These are phyloP conservation scores for Dictyostelium intermedium DNA, from an alignment of 78 protist species.

Conservation along the genomic window DNA sequence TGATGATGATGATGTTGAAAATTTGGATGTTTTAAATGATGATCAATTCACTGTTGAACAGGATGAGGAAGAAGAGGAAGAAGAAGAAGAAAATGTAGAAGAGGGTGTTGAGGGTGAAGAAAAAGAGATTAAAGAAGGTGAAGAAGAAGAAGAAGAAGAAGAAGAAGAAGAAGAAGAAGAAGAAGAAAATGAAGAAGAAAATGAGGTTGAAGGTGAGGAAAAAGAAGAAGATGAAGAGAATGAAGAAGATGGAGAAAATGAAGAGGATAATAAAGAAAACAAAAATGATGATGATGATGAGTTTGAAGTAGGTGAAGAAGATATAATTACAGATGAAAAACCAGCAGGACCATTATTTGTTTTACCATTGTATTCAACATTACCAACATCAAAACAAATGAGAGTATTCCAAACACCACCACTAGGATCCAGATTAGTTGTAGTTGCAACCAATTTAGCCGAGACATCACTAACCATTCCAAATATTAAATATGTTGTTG, in stretches of 20 bases:
- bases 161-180: constrained; percentile 36
- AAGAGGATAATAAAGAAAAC: no score
- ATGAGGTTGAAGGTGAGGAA: constrained; percentile 8
- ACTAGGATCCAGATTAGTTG: constrained; percentile 88
- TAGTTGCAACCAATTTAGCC: constrained; percentile 99
- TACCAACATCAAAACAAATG: constrained; percentile 92
- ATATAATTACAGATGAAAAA: constrained; percentile 11
- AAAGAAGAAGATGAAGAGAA: background rate
- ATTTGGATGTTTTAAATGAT: background rate
- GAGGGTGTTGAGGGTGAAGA: constrained; percentile 30
- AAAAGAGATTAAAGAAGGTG: background rate
- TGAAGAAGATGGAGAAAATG: background rate
- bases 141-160: background rate
- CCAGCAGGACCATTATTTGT: constrained; percentile 86
- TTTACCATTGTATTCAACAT: constrained; percentile 95
- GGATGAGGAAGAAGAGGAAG: background rate
- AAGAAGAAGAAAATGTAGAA: constrained; percentile 41
- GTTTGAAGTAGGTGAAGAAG: constrained; percentile 43
- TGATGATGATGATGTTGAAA: background rate
- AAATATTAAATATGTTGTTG: constrained; percentile 92
- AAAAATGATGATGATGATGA: constrained; percentile 46
- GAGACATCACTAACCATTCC: constrained; percentile 99
- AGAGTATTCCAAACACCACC: constrained; percentile 87
- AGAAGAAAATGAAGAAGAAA: constrained; percentile 41
- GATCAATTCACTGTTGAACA: background rate